These are phyloP conservation scores for Fraxinus sp. DNA, from an alignment of 305 asterid genomes.

Conservation along the genomic window DNA sequence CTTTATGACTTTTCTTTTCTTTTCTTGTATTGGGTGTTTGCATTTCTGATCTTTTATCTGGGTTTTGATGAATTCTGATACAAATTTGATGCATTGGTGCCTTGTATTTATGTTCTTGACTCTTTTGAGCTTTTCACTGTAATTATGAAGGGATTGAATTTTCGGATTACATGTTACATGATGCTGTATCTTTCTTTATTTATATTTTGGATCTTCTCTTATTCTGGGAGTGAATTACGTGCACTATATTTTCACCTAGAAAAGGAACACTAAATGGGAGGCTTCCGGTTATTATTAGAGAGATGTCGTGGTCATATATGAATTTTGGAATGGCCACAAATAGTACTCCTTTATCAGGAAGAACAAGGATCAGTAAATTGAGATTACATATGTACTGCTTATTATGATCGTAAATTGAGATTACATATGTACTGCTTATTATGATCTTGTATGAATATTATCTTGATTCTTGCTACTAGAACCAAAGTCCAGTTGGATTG, in stretches of 20 bases:
- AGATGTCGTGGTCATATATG: neutral
- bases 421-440: neutral
- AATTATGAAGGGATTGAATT: neutral
- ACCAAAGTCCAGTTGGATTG: neutral
- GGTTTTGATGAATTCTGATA: neutral
- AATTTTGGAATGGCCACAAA: neutral
- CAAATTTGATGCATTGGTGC: neutral
- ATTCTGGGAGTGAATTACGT: neutral
- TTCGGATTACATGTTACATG: neutral
- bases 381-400: neutral
- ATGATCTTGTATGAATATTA: neutral
- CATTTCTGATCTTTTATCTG: neutral
- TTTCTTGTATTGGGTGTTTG: conserved; percentile 5
- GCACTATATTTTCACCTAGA: neutral
- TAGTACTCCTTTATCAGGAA: neutral
- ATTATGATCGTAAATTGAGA: neutral
- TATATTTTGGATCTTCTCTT: neutral
- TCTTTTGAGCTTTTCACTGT: neutral
- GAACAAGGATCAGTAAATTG: neutral
- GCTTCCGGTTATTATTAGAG: neutral
- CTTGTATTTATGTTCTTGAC: neutral
- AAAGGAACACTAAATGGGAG: neutral
- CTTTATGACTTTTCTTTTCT: no score
- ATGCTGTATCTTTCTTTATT: no score
- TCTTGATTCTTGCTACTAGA: neutral